Evolutionary conservation across 495 filamentous ascomycete genomes (phyloP), one percentile per base, ranked within the genome.

Genomic region (Cenococcum geophilum): DNA sequence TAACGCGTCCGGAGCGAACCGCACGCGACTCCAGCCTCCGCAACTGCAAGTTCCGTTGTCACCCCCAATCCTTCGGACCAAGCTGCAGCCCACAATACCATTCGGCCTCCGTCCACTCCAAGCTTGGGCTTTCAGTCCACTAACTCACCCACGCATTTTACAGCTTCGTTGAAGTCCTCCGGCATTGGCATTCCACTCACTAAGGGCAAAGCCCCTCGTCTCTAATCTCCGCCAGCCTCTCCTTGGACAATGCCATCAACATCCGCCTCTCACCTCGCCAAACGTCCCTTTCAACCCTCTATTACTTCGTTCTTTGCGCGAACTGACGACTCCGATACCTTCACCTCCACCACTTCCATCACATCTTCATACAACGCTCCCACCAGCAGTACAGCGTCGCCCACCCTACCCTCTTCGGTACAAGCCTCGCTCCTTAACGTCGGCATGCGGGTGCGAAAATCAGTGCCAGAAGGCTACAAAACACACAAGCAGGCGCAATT

Each of bases 401-500:
- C 72, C 61, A 45, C n/a, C 62, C 78, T 90, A 20, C 82, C 89
- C 9, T 70, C 75, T 9, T 77, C 76, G 21, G 79, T 95, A 22
- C 89, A 93, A 72, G 77, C 89, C 16, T 86, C 85, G 16, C 84
- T 97, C 14, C 77, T 96, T 4, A 86, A 79, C 61, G 92, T 97
- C 56, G 92, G 92, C 65, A 95, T 96, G 89, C 84, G 91, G 36
- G 82, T 97, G 55, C 86, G 92, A 61, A 96, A 97, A 74, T 86
- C 87, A 10, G 85, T 97, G 3, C 88, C 89, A 0, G 91, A 96
- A 60, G 92, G 92, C 55, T 95, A 96, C 77, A 95, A 92, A 76
- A 92, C 88, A 12, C 80, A 82, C 62, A 68, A 77, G 62, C 49
- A 16, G 21, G 22, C 67, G 65, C 20, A 62, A 18, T 8, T 34